phyloP scores from a whole-genome alignment of 257 asterid genomes.

The Solanum corneliomulleri region DNA sequence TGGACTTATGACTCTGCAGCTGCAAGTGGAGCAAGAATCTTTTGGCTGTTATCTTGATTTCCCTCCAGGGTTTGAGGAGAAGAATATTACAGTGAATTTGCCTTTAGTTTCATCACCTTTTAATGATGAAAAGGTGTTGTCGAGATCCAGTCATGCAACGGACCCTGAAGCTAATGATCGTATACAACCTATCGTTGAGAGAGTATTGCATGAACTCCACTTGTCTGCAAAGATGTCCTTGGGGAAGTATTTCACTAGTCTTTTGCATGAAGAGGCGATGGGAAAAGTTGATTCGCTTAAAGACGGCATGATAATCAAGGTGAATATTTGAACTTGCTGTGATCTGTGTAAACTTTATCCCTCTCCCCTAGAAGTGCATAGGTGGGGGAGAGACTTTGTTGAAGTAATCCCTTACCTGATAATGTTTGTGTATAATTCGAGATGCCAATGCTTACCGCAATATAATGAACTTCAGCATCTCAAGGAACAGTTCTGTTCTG shows the following conservation, averaged over 20 bases:
- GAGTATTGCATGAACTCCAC: slow-evolving; percentile 56
- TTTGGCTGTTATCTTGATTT: slow-evolving; percentile 42
- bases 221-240: slow-evolving; percentile 46
- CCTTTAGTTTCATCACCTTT: slow-evolving; percentile 12
- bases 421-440: not conserved
- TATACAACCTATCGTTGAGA: slow-evolving; percentile 38
- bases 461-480: not conserved
- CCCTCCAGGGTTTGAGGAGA: slow-evolving; percentile 76
- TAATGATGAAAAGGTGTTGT: slow-evolving; percentile 15
- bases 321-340: slow-evolving; percentile 8
- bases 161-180: slow-evolving; percentile 11
- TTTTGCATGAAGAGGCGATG: slow-evolving; percentile 61
- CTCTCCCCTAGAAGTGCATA: not conserved
- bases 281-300: slow-evolving; percentile 21
- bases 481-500: slow-evolving; percentile 3
- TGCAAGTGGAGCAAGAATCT: slow-evolving; percentile 30
- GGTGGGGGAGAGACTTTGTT: not conserved
- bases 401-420: not conserved
- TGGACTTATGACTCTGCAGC: slow-evolving; percentile 30
- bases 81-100: slow-evolving; percentile 17
- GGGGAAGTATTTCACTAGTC: slow-evolving; percentile 24
- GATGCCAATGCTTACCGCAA: not conserved
- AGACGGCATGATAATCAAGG: slow-evolving; percentile 34
- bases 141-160: slow-evolving; percentile 1
- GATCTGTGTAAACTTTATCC: not conserved